Evolutionary conservation across 495 filamentous ascomycete species (phyloP).

Genomic region (Chaetomidium leptoderma): DNA sequence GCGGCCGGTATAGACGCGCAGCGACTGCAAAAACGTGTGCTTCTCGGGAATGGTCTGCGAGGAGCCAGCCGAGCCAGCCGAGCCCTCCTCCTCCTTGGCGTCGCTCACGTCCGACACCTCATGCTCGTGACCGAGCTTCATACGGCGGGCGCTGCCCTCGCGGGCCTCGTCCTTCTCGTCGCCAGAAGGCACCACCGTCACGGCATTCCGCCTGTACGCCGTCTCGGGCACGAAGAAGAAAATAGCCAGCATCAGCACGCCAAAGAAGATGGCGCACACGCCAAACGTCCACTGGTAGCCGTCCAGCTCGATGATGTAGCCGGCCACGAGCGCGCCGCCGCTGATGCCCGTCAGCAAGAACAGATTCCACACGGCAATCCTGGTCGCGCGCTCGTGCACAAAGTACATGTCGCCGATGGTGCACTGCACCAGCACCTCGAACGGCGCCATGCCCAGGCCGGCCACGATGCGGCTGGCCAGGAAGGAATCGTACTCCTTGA

Average conservation of each 20-base stretch:
- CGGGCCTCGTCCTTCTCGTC: constrained; percentile 21
- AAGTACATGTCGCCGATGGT: constrained; percentile 57
- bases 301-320: constrained; percentile 51
- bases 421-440: constrained; percentile 55
- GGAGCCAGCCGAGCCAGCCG: background rate
- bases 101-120: constrained; percentile 20
- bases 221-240: constrained; percentile 53
- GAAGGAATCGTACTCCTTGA: constrained; percentile 53
- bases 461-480: constrained; percentile 47
- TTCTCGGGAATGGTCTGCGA: constrained; percentile 24
- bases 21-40: constrained; percentile 31
- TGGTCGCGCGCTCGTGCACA: constrained; percentile 61
- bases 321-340: constrained; percentile 48
- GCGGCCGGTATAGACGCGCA: constrained; percentile 33
- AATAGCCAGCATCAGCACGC: constrained; percentile 43
- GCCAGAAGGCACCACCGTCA: constrained; percentile 20
- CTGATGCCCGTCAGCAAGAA: constrained; percentile 53
- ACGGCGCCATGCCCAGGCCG: constrained; percentile 55
- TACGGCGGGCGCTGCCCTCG: constrained; percentile 9
- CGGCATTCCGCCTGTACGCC: constrained; percentile 41
- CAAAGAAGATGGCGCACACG: constrained; percentile 52
- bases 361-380: constrained; percentile 62
- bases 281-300: constrained; percentile 54
- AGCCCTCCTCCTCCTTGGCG: constrained; percentile 9
- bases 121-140: constrained; percentile 24